Evolutionary conservation across 75 land plant genomes (phyloP).

Genomic region (Isoetes taiwanensis): DNA sequence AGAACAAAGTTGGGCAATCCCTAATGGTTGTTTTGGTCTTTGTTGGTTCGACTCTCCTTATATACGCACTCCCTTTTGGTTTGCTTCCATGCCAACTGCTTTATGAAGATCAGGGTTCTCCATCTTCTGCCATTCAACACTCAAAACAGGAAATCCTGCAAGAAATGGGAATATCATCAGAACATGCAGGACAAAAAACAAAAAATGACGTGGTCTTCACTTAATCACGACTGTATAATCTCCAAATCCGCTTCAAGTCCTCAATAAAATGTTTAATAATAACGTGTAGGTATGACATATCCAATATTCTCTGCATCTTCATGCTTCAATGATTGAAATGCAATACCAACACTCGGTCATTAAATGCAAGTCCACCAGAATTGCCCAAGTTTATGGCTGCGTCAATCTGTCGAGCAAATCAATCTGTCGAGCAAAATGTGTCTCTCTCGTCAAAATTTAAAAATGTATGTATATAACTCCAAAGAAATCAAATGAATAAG

Average conservation of each 20-base stretch:
- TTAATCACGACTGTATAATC: too few relatives aligned
- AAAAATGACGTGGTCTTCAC: constrained; percentile 2
- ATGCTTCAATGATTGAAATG: constrained; percentile 2
- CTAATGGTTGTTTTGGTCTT: too few relatives aligned
- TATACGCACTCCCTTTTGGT: constrained; percentile 8
- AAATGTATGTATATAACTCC: too few relatives aligned
- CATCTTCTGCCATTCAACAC: constrained; percentile 5
- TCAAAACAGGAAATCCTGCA: constrained; percentile 1
- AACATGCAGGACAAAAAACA: too few relatives aligned
- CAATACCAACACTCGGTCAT: constrained; percentile 7
- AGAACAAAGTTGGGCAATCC: too few relatives aligned
- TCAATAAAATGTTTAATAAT: constrained; percentile 2
- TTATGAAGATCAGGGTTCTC: constrained; percentile 2
- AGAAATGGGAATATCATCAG: too few relatives aligned
- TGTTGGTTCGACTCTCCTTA: constrained; percentile 1
- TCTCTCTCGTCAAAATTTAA: too few relatives aligned
- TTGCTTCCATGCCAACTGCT: constrained; percentile 4
- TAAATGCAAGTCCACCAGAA: not conserved
- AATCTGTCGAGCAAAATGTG: too few relatives aligned
- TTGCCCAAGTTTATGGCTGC: not conserved
- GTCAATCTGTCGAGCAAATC: not conserved
- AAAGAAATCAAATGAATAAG: too few relatives aligned
- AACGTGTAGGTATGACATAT: constrained; percentile 3
- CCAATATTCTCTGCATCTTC: constrained; percentile 1
- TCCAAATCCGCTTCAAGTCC: too few relatives aligned